Base-by-base conservation (phyloP, 805 yeast genomes). In the Naumovozyma baii region DNA sequence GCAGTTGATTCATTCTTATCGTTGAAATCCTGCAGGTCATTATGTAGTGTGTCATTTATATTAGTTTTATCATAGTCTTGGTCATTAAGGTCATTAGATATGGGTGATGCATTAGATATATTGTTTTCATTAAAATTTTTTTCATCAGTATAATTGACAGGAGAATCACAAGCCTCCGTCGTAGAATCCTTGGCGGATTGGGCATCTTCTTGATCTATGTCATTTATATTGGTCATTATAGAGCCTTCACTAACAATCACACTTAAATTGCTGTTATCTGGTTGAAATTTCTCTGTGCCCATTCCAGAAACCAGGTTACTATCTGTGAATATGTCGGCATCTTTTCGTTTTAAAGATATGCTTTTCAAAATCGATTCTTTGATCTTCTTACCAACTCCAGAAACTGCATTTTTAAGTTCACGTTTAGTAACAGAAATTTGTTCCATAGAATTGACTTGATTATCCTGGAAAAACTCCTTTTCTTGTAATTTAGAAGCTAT, bases 341-440 rank as follows among this genome's bases (percentile, higher is more conserved):
- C 14, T 29, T n/a, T 29, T n/a, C 13, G 22, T 32, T 43, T 40
- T 8, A 40, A 17, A 4, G 50, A 41, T 34, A 41, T 29, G 2
- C 37, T 36, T 28, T 45, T 48, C 4, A 50, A 33, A 12, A 47
- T 40, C 5, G 57, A 48, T 15, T 52, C 70, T 48, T 68, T 74
- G 33, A 85, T 68, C 39, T 79, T 69, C 37, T 76, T 72, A 5
- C 87, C 88, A 36, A 86, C 70, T n/a, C 95, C 95, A 28, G 79
- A 72, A 3, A 86, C 86, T 1, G 95, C 95, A 44, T 76, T 73
- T 45, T 78, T 73, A 5, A 83, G 71, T 43, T 86, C 95, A 41
- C 78, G 80, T 35, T 68, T 72, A 2, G 80, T 69, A 5, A 82
- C 79, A 29, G 72, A 72, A 37, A 80, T 77, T 50, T 68, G 73